A percentile compares a stretch with the other conserved stretches of the same genome.
These are phyloP conservation scores for Botrytis hyacinthi DNA, from an alignment of 2,329 filamentous ascomycete genomes.

Conservation along the genomic window DNA sequence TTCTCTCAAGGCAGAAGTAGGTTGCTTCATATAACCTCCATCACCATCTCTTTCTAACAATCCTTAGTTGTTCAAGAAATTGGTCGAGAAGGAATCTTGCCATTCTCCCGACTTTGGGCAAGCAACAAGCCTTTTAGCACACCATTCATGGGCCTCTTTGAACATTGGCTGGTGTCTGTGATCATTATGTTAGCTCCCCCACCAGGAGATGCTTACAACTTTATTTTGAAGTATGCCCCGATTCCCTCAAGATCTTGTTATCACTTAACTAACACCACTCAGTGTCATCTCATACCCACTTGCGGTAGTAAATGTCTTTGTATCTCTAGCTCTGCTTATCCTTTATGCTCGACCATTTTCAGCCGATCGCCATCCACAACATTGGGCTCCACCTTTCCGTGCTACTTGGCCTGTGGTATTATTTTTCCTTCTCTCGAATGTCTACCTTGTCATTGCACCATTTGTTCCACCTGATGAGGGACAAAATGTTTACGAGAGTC, in stretches of 20 bases:
- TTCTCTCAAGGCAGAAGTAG: constrained; percentile 61
- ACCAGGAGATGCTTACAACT: constrained; percentile 65
- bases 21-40: not conserved
- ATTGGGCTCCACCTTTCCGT: constrained; percentile 54
- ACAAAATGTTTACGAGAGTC: constrained; percentile 52
- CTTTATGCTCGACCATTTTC: constrained; percentile 50
- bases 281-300: constrained; percentile 64
- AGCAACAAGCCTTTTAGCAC: constrained; percentile 64
- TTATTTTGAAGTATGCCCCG: constrained; percentile 52
- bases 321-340: constrained; percentile 52
- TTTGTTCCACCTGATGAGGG: constrained; percentile 53
- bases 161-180: constrained; percentile 62
- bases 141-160: constrained; percentile 58
- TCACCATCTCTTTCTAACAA: not conserved
- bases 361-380: constrained; percentile 49
- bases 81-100: constrained; percentile 64
- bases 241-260: constrained; percentile 3
- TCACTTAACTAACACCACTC: not conserved
- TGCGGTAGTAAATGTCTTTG: constrained; percentile 56
- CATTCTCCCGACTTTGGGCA: constrained; percentile 60
- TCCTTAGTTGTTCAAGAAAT: constrained; percentile 59
- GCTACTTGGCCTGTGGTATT: constrained; percentile 53
- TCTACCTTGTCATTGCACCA: constrained; percentile 59
- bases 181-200: constrained; percentile 67
- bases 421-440: constrained; percentile 61